Percentiles rank a stretch among this genome's conserved stretches.
Conservation (phyloP, 2,329 filamentous ascomycete genomes). For the Neodidymelliopsis sp. region DNA sequence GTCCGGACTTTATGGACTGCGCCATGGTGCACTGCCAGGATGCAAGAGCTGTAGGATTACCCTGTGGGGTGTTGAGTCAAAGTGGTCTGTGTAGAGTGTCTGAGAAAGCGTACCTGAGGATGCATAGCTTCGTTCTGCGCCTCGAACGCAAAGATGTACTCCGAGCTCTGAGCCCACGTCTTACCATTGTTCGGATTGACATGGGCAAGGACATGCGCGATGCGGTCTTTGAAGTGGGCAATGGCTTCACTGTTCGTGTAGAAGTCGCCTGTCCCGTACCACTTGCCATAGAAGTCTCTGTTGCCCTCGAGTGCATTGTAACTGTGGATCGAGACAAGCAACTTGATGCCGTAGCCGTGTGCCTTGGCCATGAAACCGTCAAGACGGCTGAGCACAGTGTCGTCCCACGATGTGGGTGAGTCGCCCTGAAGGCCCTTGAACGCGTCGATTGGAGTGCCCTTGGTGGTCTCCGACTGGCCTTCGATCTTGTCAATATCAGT, state of each 20-base stretch:
- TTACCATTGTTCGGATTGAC: slow-evolving; percentile 16
- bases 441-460: slow-evolving; percentile 15
- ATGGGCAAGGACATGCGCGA: slow-evolving; percentile 16
- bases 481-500: background rate
- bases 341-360: slow-evolving; percentile 20
- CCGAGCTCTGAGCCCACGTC: slow-evolving; percentile 18
- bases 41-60: slow-evolving; percentile 11
- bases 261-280: slow-evolving; percentile 23
- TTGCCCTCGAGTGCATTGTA: slow-evolving; percentile 21
- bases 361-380: slow-evolving; percentile 21
- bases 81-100: background rate
- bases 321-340: slow-evolving; percentile 18
- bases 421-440: slow-evolving; percentile 13
- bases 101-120: slow-evolving; percentile 4
- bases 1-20: background rate
- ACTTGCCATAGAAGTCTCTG: slow-evolving; percentile 22
- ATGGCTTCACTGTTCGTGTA: slow-evolving; percentile 20
- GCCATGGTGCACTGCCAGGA: slow-evolving; percentile 22
- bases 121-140: slow-evolving; percentile 24
- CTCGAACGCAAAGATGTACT: slow-evolving; percentile 27
- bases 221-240: slow-evolving; percentile 15
- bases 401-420: slow-evolving; percentile 10
- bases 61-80: slow-evolving; percentile 1
- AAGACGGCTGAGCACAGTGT: slow-evolving; percentile 19
- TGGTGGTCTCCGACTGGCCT: slow-evolving; percentile 15